Conservation (phyloP, 805 yeast genomes). For the Metschnikowia proteae region DNA sequence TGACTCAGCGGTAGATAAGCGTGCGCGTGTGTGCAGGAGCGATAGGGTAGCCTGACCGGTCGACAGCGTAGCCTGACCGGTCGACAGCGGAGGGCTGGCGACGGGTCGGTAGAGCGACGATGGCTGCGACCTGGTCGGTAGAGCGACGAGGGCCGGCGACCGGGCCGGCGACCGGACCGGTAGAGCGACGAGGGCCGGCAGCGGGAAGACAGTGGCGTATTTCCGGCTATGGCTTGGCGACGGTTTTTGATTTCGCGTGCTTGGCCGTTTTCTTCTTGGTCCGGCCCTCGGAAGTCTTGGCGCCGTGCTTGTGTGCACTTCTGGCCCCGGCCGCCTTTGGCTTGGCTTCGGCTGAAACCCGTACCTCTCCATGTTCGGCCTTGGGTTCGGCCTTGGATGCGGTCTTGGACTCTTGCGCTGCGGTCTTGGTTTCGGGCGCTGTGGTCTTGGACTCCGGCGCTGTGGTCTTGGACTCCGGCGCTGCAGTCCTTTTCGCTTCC, state of each 20-base stretch:
- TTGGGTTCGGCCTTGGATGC: background rate
- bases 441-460: too few species aligned
- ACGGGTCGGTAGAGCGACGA: too few species aligned
- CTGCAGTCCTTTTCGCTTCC: too few species aligned
- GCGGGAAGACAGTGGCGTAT: too few species aligned
- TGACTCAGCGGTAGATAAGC: slow-evolving; percentile 5
- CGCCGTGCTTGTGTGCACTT: background rate
- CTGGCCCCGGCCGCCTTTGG: background rate
- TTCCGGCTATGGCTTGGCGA: background rate
- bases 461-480: too few species aligned
- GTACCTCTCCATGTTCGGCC: background rate
- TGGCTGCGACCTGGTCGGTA: too few species aligned
- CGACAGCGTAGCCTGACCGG: background rate
- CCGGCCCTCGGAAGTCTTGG: background rate
- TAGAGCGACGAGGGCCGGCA: too few species aligned
- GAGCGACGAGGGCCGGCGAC: too few species aligned
- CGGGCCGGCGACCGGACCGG: too few species aligned
- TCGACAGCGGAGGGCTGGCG: background rate
- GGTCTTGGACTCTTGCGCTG: too few species aligned
- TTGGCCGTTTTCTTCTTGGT: background rate
- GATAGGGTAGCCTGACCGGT: background rate
- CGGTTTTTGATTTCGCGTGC: background rate
- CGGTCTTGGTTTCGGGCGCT: too few species aligned
- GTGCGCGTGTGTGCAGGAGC: slow-evolving; percentile 3
- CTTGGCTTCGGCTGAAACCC: background rate